A percentile compares a stretch with the other conserved stretches of the same genome.
phyloP scores from a whole-genome alignment of 2,329 filamentous ascomycete species.

The Ophiostoma angusticollis region DNA sequence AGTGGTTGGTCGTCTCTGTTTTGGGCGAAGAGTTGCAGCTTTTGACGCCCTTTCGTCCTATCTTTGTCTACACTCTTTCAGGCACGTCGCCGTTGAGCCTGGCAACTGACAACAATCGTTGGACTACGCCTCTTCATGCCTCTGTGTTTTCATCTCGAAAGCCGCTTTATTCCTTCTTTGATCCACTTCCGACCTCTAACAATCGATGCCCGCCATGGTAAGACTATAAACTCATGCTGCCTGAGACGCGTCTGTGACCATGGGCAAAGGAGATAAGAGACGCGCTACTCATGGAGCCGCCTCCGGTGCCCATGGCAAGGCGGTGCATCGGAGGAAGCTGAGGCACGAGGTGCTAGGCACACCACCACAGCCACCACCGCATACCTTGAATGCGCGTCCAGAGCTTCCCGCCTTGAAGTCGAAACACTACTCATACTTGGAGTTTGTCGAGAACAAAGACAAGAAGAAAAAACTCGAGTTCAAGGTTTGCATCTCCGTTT shows the following conservation, averaged over 20 bases:
- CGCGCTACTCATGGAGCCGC: constrained; percentile 13
- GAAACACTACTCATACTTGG: constrained; percentile 50
- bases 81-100: too few relatives aligned
- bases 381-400: constrained; percentile 20
- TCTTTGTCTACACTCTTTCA: too few relatives aligned
- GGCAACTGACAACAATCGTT: too few relatives aligned
- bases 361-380: too few relatives aligned
- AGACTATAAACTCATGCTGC: constrained; percentile 8
- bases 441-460: constrained; percentile 51
- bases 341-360: constrained; percentile 17
- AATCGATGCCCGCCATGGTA: constrained; percentile 13
- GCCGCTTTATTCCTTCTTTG: not conserved
- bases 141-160: not conserved
- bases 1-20: too few relatives aligned
- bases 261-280: constrained; percentile 21
- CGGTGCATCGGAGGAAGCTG: constrained; percentile 19
- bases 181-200: too few relatives aligned
- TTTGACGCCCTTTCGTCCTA: too few relatives aligned
- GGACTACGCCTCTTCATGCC: too few relatives aligned
- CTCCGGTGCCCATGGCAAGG: constrained; percentile 20
- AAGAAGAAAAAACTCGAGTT: constrained; percentile 53
- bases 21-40: too few relatives aligned
- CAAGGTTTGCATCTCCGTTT: constrained; percentile 36
- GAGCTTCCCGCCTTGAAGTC: constrained; percentile 26
- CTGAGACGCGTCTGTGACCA: constrained; percentile 13